Base-by-base conservation (phyloP, 2,329 filamentous ascomycete species). In the Paraphaeosphaeria sporulosa region DNA sequence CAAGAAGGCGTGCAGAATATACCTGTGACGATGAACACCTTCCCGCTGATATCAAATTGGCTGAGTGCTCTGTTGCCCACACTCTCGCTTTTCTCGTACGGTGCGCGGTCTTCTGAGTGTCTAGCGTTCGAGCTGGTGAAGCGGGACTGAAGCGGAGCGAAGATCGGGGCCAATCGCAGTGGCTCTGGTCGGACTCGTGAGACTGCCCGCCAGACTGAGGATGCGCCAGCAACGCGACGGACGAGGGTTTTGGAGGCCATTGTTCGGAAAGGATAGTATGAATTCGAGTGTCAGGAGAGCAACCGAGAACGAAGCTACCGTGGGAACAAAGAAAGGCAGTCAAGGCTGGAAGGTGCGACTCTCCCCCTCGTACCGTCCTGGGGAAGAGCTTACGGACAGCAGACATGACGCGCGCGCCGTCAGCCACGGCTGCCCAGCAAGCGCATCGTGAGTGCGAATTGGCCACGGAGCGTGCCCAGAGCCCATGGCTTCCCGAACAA, bases 1-100 rank as follows among this genome's bases (percentile, higher is more conserved):
- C 3, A 27, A 27, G 6, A 43, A n/a, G 42, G 19, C 17, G 90
- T 85, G 89, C 82, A 76, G 86, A 90, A 62, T 78, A 86, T 86
- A 70, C 70, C 87, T 83, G 69, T 95, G 83, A 74, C 85, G 85
- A 77, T 65, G 30, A 75, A 76, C 9, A 76, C 72, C 53, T 73
- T 73, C 6, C 70, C 73, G 0, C 44, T 61, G 34, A 77, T 49
- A 53, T 76, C 71, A 38, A 77, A 76, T 8, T 68, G 67, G 51
- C 65, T 66, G 13, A 70, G 67, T 21, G 34, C 57, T 44, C 68
- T 68, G 2, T 60, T 55, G 34, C 64, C 67, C 0, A 68, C 65
- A 17, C 51, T 61, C 17, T 70, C 68, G 9, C 27, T 51, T 47
- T 65, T 71, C 17, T 61, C 49, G n/a, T 71, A 69, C 4, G 66